A percentile compares a stretch with the other conserved stretches of the same genome.
Conservation (phyloP, 331 rosid genomes). For the Malus hybrid region DNA sequence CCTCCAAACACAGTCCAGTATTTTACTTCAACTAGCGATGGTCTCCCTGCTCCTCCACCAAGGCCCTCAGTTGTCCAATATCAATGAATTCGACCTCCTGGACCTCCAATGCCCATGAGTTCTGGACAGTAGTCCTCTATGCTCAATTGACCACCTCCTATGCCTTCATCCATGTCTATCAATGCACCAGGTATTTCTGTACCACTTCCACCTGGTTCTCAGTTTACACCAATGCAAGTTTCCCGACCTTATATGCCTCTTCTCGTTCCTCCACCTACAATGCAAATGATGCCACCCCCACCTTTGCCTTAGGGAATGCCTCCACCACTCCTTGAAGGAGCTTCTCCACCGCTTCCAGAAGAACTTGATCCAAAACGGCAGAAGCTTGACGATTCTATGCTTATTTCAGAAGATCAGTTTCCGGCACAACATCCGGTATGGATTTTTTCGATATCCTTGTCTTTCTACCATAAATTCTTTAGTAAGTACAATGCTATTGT, state of each 20-base stretch:
- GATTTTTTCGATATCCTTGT: neutral
- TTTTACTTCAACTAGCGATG: conserved; percentile 43
- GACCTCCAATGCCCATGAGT: conserved; percentile 50
- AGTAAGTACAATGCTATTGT: neutral
- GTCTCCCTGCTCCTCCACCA: conserved; percentile 48
- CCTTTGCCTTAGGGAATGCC: conserved; percentile 82
- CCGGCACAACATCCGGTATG: conserved; percentile 77
- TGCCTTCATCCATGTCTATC: conserved; percentile 54
- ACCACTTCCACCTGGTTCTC: conserved; percentile 90
- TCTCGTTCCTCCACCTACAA: conserved; percentile 41
- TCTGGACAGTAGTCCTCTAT: conserved; percentile 57
- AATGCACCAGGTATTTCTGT: conserved; percentile 45
- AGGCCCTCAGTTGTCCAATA: conserved; percentile 52
- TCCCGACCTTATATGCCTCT: conserved; percentile 51
- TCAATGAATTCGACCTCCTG: conserved; percentile 55
- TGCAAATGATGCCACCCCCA: conserved; percentile 79
- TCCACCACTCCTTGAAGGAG: conserved; percentile 83
- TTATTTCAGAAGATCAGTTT: conserved; percentile 82
- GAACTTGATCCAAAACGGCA: conserved; percentile 94
- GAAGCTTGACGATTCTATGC: conserved; percentile 73
- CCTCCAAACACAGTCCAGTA: conserved; percentile 51
- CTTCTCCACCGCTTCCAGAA: conserved; percentile 88
- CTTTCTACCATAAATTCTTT: neutral
- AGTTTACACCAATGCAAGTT: conserved; percentile 48
- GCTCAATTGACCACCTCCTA: conserved; percentile 49